Conservation (phyloP, 768 basidiomycete genomes). For the Rubroboletus pulcherrimus region DNA sequence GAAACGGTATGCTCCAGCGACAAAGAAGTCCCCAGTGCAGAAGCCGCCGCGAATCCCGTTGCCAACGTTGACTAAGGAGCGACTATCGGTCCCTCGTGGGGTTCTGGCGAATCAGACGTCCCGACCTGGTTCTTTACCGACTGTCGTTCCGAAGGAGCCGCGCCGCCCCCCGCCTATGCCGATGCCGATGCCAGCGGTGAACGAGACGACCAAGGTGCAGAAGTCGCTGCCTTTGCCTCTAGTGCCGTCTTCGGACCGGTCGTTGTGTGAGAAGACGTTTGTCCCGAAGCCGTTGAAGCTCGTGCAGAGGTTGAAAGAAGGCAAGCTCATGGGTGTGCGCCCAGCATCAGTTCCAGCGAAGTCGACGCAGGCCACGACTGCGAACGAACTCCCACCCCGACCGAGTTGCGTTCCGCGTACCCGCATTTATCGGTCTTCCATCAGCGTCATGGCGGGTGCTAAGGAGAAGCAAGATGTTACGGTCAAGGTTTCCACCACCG, state of each 20-base stretch:
- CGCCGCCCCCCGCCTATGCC: not conserved
- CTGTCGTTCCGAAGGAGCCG: not conserved
- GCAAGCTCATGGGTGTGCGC: not conserved
- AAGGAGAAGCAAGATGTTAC: not conserved
- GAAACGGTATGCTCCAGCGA: not conserved
- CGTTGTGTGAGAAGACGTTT: not conserved
- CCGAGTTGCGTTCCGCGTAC: slow-evolving; percentile 1
- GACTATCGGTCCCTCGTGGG: not conserved
- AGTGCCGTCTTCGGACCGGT: too few relatives aligned
- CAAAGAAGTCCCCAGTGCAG: not conserved
- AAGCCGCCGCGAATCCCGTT: not conserved
- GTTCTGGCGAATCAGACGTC: not conserved
- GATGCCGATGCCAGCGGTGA: not conserved
- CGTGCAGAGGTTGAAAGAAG: not conserved
- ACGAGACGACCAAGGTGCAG: not conserved
- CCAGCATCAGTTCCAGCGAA: too few relatives aligned
- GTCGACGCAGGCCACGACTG: not conserved
- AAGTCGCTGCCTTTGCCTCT: not conserved
- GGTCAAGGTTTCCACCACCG: not conserved
- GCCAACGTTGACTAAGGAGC: not conserved
- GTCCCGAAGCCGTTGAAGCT: not conserved
- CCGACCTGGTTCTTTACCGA: not conserved
- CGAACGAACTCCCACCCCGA: not conserved
- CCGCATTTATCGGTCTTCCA: not conserved
- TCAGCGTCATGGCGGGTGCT: not conserved